Percentiles rank a stretch among this genome's conserved stretches.
Evolutionary conservation across 1,284 basidiomycete species (phyloP).

Genomic region (Vanrija sp.): DNA sequence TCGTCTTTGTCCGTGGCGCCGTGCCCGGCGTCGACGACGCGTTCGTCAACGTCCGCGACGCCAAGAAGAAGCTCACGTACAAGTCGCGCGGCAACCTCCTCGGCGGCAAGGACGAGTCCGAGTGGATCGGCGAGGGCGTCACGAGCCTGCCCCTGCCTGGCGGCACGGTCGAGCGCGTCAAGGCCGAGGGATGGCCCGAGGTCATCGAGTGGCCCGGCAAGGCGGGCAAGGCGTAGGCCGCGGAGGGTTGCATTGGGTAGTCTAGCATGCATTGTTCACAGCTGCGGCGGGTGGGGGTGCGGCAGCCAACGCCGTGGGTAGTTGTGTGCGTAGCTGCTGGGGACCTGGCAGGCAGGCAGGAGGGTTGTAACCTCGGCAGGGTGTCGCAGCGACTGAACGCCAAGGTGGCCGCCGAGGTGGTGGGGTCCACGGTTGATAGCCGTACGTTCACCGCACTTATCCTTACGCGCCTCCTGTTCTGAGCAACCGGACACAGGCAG

Average conservation of each 20-base stretch:
- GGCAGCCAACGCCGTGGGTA: too few species aligned
- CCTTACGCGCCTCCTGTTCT: too few species aligned
- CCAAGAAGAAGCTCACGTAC: slow-evolving; percentile 74
- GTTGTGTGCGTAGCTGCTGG: too few species aligned
- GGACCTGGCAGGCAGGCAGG: too few species aligned
- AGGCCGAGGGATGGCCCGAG: slow-evolving; percentile 36
- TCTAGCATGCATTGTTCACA: neutral
- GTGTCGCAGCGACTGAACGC: too few species aligned
- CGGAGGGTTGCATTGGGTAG: neutral
- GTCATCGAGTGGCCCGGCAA: slow-evolving; percentile 44
- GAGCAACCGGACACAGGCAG: too few species aligned
- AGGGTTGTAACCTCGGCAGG: too few species aligned
- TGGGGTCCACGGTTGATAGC: too few species aligned
- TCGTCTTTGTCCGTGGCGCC: slow-evolving; percentile 72
- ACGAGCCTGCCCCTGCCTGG: slow-evolving; percentile 86
- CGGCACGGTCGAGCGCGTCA: slow-evolving; percentile 66
- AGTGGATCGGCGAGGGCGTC: slow-evolving; percentile 78
- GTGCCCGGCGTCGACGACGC: slow-evolving; percentile 56
- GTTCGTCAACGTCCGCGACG: slow-evolving; percentile 67
- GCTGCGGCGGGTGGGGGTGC: neutral
- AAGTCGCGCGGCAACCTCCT: slow-evolving; percentile 55
- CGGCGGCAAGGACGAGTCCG: slow-evolving; percentile 68
- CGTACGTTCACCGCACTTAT: too few species aligned
- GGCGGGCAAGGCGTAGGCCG: slow-evolving; percentile 4
- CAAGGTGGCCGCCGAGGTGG: too few species aligned